phyloP scores from a whole-genome alignment of 805 yeast species.

The Metschnikowia gruessii region DNA sequence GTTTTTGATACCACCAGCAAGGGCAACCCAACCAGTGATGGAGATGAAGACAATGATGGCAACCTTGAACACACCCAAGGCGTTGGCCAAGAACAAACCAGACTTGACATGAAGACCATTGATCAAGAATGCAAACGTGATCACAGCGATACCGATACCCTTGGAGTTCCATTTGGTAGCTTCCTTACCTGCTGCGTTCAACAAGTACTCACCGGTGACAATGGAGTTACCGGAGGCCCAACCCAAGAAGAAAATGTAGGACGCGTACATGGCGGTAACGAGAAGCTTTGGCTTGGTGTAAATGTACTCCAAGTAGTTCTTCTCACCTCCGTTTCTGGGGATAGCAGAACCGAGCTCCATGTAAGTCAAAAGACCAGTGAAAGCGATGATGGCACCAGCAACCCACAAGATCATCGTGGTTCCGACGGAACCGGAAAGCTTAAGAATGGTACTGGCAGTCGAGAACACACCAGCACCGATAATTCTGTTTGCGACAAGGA shows the following conservation, averaged over 20 bases:
- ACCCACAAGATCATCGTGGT: conserved; percentile 69
- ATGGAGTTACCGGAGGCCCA: conserved; percentile 87
- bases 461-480: conserved; percentile 24
- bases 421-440: conserved; percentile 66
- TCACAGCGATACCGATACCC: conserved; percentile 71
- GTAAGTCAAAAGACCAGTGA: conserved; percentile 50
- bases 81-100: conserved; percentile 62
- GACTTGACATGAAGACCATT: conserved; percentile 59
- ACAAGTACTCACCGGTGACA: conserved; percentile 73
- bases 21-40: conserved; percentile 79
- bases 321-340: conserved; percentile 84
- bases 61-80: conserved; percentile 70
- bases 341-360: conserved; percentile 77
- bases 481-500: conserved; percentile 21
- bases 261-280: conserved; percentile 55
- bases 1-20: conserved; percentile 63
- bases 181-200: conserved; percentile 68
- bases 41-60: conserved; percentile 67
- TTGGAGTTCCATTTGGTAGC: conserved; percentile 74
- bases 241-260: conserved; percentile 71
- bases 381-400: conserved; percentile 68
- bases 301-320: conserved; percentile 72
- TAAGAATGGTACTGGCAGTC: conserved; percentile 21
- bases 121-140: conserved; percentile 65
- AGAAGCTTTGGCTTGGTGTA: conserved; percentile 67